phyloP scores from a whole-genome alignment of 1,284 basidiomycete species.

The Quambalaria eucalypti region DNA sequence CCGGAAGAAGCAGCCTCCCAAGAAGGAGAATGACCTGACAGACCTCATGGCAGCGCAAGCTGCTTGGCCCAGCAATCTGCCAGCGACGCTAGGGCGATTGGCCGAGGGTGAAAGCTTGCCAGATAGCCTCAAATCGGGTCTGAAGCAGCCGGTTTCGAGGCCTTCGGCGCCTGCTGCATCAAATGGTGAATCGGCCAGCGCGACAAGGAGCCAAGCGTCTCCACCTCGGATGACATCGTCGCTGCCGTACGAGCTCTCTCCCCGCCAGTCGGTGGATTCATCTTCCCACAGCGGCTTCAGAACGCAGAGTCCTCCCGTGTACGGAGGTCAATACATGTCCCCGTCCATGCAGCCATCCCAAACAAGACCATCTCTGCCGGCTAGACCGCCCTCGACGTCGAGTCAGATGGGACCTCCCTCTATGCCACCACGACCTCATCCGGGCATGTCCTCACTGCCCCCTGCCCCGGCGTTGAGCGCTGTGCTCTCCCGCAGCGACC shows the following conservation, averaged over 20 bases:
- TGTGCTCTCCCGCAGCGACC: slow-evolving; percentile 4
- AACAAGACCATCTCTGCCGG: neutral
- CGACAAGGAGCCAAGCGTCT: no score
- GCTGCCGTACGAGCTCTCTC: neutral
- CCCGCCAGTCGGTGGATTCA: neutral
- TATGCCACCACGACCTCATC: neutral
- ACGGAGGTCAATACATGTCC: neutral
- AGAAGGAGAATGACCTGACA: neutral
- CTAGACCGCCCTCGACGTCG: neutral
- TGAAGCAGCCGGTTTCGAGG: no score
- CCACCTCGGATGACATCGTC: neutral
- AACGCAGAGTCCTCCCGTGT: neutral
- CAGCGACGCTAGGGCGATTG: neutral
- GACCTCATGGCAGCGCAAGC: neutral
- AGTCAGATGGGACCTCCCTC: neutral
- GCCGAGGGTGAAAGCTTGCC: neutral
- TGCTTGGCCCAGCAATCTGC: neutral
- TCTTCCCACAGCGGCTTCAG: neutral
- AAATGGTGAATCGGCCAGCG: no score
- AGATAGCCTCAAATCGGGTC: neutral
- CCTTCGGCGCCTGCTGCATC: no score
- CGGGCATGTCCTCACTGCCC: neutral
- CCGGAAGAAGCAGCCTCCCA: neutral
- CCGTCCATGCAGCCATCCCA: neutral
- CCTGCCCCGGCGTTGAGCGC: slow-evolving; percentile 4